phyloP scores from a whole-genome alignment of 345 rosid genomes.

The Salix brachista region DNA sequence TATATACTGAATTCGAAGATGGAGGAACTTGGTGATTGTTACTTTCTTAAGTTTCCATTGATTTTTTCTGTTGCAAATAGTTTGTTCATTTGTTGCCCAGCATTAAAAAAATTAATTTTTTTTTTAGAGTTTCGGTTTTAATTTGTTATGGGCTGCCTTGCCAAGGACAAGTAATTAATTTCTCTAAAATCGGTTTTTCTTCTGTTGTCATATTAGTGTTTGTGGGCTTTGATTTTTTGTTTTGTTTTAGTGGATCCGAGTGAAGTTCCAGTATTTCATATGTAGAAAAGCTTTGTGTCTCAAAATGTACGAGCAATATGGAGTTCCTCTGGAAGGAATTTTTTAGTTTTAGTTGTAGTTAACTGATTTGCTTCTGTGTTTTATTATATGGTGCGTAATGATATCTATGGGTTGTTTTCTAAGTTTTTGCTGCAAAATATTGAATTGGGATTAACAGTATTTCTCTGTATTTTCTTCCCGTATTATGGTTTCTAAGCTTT shows the following conservation, averaged over 20 bases:
- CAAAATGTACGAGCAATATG: background rate
- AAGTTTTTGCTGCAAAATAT: background rate
- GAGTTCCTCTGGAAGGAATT: no score
- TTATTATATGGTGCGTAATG: background rate
- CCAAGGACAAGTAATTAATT: background rate
- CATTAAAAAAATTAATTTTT: background rate
- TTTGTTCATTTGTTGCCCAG: background rate
- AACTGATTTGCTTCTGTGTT: background rate
- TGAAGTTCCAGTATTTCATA: no score
- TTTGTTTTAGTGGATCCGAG: no score
- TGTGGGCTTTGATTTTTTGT: no score
- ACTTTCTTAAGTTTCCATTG: background rate
- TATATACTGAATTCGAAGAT: no score
- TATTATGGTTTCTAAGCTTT: constrained; percentile 25
- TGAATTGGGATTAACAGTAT: background rate
- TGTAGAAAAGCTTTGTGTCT: no score
- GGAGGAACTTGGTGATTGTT: no score
- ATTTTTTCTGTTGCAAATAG: background rate
- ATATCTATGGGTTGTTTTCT: background rate
- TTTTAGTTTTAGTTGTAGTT: background rate
- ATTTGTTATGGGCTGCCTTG: background rate
- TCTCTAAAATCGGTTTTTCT: background rate
- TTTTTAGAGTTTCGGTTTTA: background rate
- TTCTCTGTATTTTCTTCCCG: constrained; percentile 11
- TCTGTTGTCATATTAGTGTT: no score